Evolutionary conservation across 495 filamentous ascomycete species (phyloP).

Genomic region (Xylaria intraflava): DNA sequence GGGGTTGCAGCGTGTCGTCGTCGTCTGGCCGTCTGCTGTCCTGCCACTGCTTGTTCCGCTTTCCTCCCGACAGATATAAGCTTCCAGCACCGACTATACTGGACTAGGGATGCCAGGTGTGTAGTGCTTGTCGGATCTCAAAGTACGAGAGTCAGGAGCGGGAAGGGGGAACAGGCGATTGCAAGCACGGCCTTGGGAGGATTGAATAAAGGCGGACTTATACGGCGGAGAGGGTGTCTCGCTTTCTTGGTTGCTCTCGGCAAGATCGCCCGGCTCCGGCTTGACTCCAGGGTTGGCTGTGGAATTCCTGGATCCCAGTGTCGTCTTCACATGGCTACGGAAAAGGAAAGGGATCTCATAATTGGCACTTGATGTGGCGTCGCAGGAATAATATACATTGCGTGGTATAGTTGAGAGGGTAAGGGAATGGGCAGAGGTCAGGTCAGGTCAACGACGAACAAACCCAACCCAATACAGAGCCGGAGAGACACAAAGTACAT

Average conservation of each 20-base stretch:
- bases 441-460: not conserved
- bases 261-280: conserved; percentile 3
- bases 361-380: conserved; percentile 7
- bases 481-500: not conserved
- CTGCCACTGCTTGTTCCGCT: too few relatives aligned
- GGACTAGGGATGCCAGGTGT: too few relatives aligned
- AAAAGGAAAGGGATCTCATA: conserved; percentile 8
- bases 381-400: conserved; percentile 11
- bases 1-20: not conserved
- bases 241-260: not conserved
- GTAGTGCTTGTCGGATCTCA: not conserved
- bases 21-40: too few relatives aligned
- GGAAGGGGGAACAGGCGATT: not conserved
- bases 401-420: not conserved
- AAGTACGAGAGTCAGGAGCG: not conserved
- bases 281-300: not conserved
- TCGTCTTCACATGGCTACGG: conserved; percentile 2
- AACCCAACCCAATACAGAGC: too few relatives aligned
- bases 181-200: too few relatives aligned
- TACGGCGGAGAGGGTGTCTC: not conserved
- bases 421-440: not conserved
- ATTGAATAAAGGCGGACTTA: not conserved
- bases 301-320: not conserved
- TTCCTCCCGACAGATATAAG: not conserved
- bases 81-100: too few relatives aligned